These are phyloP conservation scores for Botrytis deweyae DNA, from an alignment of 2,329 filamentous ascomycete species.

Conservation along the genomic window DNA sequence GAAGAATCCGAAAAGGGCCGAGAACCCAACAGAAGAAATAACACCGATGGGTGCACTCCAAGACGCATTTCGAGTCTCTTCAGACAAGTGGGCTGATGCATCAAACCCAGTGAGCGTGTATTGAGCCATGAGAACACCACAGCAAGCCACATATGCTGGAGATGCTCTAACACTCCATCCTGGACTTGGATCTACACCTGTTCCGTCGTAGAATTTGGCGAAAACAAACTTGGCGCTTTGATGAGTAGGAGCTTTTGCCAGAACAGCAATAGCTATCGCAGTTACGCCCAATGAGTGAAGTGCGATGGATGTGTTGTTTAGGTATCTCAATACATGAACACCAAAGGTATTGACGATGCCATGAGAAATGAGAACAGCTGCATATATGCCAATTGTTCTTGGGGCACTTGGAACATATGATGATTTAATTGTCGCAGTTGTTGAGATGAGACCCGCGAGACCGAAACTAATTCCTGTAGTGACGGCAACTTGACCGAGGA, in stretches of 20 bases:
- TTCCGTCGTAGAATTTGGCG: constrained; percentile 52
- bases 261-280: constrained; percentile 53
- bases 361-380: constrained; percentile 54
- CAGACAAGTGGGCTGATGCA: constrained; percentile 55
- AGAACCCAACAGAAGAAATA: constrained; percentile 55
- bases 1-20: constrained; percentile 58
- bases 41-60: constrained; percentile 59
- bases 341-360: constrained; percentile 58
- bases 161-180: constrained; percentile 55
- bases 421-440: constrained; percentile 46
- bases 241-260: constrained; percentile 57
- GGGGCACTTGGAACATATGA: constrained; percentile 46
- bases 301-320: constrained; percentile 57
- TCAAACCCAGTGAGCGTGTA: constrained; percentile 57
- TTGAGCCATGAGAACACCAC: constrained; percentile 54
- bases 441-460: constrained; percentile 47
- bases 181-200: constrained; percentile 42
- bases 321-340: constrained; percentile 53
- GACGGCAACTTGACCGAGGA: constrained; percentile 50
- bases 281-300: constrained; percentile 55
- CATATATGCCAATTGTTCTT: constrained; percentile 59
- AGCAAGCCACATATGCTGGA: constrained; percentile 54
- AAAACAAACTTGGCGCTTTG: constrained; percentile 58
- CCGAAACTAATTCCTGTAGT: constrained; percentile 51
- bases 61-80: constrained; percentile 56